phyloP scores from a whole-genome alignment of 257 asterid species.

The Solanum ossicruentum region DNA sequence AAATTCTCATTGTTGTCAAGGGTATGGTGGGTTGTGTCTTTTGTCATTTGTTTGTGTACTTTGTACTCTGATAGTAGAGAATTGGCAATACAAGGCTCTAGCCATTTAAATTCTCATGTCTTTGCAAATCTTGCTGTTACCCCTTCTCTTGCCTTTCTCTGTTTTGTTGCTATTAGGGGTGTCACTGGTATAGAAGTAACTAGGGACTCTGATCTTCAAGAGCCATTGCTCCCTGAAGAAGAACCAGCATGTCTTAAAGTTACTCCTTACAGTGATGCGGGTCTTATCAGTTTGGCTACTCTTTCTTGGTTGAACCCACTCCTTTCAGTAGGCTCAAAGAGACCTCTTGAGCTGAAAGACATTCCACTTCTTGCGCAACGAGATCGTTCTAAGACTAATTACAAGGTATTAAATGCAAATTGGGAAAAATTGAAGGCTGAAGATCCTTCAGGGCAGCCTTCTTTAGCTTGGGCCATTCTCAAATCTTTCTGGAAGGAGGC shows the following conservation, averaged over 20 bases:
- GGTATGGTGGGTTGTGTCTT: slow-evolving; percentile 79
- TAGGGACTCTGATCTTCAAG: slow-evolving; percentile 59
- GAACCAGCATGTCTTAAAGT: slow-evolving; percentile 87
- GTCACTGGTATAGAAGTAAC: slow-evolving; percentile 45
- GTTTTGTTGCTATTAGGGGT: slow-evolving; percentile 61
- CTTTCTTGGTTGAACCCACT: slow-evolving; percentile 96
- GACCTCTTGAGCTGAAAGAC: slow-evolving; percentile 88
- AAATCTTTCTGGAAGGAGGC: slow-evolving; percentile 87
- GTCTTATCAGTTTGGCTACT: slow-evolving; percentile 68
- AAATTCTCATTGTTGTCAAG: slow-evolving; percentile 51
- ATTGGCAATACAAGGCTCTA: slow-evolving; percentile 39
- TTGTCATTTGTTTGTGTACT: slow-evolving; percentile 34
- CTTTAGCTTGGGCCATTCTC: slow-evolving; percentile 82
- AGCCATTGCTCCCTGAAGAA: slow-evolving; percentile 54
- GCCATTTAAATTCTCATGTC: slow-evolving; percentile 51
- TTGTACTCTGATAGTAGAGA: slow-evolving; percentile 54
- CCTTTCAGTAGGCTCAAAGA: slow-evolving; percentile 81
- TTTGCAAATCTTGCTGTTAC: slow-evolving; percentile 45
- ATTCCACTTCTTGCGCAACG: slow-evolving; percentile 70
- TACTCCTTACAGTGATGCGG: slow-evolving; percentile 82
- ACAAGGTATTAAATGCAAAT: slow-evolving; percentile 57
- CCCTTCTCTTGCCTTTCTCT: slow-evolving; percentile 67
- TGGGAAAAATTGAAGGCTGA: slow-evolving; percentile 79
- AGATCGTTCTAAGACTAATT: slow-evolving; percentile 86
- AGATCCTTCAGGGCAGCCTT: slow-evolving; percentile 44